Evolutionary conservation across 106 monocot species (phyloP).

Genomic region (Hemerocallis citrina): DNA sequence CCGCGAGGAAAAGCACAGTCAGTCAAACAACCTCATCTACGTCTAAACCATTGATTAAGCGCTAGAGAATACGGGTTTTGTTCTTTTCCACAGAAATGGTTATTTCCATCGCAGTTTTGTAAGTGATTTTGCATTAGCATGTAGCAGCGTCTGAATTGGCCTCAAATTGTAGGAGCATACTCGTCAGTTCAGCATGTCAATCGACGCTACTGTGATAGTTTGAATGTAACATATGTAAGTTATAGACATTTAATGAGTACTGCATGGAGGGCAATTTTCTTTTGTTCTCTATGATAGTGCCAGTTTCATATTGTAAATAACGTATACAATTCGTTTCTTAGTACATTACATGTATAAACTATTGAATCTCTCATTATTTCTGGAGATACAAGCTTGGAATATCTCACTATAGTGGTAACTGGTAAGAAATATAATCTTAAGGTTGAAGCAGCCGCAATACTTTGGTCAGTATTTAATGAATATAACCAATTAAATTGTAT

Average conservation of each 20-base stretch:
- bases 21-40: conserved; percentile 10
- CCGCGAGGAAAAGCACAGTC: conserved; percentile 5
- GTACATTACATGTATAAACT: too few species aligned
- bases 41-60: conserved; percentile 5
- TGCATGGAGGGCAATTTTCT: background rate
- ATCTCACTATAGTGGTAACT: too few species aligned
- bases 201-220: background rate
- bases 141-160: background rate
- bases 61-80: conserved; percentile 1
- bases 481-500: too few species aligned
- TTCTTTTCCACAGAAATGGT: background rate
- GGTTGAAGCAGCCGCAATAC: too few species aligned
- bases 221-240: conserved; percentile 15
- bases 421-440: too few species aligned
- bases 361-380: too few species aligned
- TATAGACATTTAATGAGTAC: background rate
- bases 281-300: background rate
- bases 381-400: too few species aligned
- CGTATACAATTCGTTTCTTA: too few species aligned
- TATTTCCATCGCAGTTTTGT: background rate
- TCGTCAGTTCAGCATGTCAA: background rate
- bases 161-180: background rate
- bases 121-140: background rate
- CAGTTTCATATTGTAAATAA: too few species aligned
- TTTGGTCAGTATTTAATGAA: too few species aligned